A percentile compares a stretch with the other conserved stretches of the same genome.
Evolutionary conservation across 2,329 filamentous ascomycete genomes (phyloP).

Genomic region (Cytospora paraplurivora): DNA sequence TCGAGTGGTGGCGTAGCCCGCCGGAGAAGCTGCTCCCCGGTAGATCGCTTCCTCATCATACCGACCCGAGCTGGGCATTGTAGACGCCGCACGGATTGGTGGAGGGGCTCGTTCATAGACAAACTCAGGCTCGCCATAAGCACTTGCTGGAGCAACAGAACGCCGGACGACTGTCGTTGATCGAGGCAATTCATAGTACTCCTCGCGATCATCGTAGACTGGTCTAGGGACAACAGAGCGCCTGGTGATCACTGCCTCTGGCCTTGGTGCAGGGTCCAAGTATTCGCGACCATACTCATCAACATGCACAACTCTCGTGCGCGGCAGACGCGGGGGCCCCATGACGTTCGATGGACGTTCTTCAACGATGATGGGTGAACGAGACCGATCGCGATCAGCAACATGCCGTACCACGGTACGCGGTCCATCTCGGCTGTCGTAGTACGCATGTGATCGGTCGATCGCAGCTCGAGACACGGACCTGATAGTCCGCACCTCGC

Average conservation of each 20-base stretch:
- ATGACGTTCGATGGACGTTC: constrained; percentile 49
- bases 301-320: constrained; percentile 68
- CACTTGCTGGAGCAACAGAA: constrained; percentile 51
- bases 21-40: constrained; percentile 55
- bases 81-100: constrained; percentile 49
- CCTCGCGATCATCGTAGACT: constrained; percentile 35
- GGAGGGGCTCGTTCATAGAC: constrained; percentile 65
- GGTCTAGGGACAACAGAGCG: constrained; percentile 55
- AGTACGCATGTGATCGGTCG: constrained; percentile 47
- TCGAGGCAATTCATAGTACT: constrained; percentile 30
- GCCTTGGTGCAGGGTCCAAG: constrained; percentile 52
- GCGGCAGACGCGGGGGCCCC: constrained; percentile 53
- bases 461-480: constrained; percentile 47
- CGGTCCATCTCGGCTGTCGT: constrained; percentile 45
- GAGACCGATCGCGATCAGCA: constrained; percentile 50
- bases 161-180: constrained; percentile 42
- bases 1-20: constrained; percentile 49
- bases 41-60: constrained; percentile 54
- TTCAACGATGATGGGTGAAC: constrained; percentile 50
- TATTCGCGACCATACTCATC: constrained; percentile 86
- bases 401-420: constrained; percentile 54
- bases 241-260: constrained; percentile 42
- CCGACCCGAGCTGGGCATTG: constrained; percentile 49
- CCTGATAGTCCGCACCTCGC: constrained; percentile 43
- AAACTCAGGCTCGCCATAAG: constrained; percentile 53